These are phyloP conservation scores for Phialophora expanda DNA, from an alignment of 2,329 filamentous ascomycete genomes.

Conservation along the genomic window DNA sequence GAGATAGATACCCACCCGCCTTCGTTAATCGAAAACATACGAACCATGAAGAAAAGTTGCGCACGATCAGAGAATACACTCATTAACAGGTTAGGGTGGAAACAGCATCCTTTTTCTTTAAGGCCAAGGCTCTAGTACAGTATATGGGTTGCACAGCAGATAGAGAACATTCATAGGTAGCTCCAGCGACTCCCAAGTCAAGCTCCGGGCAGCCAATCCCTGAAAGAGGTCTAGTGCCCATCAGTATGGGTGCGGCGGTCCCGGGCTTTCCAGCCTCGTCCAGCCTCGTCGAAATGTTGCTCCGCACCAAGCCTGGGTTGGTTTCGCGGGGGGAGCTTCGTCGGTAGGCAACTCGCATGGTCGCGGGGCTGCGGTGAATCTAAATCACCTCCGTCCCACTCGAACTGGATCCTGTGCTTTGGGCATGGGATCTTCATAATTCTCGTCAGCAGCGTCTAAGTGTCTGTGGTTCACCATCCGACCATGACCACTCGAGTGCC, in stretches of 20 bases:
- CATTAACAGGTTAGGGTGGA: background rate
- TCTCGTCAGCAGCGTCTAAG: background rate
- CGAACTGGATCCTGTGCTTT: background rate
- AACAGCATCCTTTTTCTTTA: background rate
- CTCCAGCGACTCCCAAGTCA: too few relatives aligned
- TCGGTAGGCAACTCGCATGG: background rate
- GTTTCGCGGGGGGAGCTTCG: background rate
- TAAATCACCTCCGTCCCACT: background rate
- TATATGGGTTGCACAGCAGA: too few relatives aligned
- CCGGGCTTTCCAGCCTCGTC: background rate
- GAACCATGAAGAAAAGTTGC: background rate
- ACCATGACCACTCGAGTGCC: constrained; percentile 75
- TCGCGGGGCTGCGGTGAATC: background rate
- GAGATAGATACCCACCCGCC: background rate
- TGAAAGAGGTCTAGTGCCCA: background rate
- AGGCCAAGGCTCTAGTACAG: too few relatives aligned
- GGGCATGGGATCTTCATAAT: background rate
- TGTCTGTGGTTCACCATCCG: background rate
- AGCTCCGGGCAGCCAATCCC: background rate
- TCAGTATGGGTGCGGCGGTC: background rate
- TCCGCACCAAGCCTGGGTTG: background rate
- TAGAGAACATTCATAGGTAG: too few relatives aligned
- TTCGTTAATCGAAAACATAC: background rate
- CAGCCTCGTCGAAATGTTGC: constrained; percentile 4
- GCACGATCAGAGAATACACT: background rate